Percentiles rank a stretch among this genome's conserved stretches.
Conservation (phyloP, 2,329 filamentous ascomycete species). For the Fusarium sp. region DNA sequence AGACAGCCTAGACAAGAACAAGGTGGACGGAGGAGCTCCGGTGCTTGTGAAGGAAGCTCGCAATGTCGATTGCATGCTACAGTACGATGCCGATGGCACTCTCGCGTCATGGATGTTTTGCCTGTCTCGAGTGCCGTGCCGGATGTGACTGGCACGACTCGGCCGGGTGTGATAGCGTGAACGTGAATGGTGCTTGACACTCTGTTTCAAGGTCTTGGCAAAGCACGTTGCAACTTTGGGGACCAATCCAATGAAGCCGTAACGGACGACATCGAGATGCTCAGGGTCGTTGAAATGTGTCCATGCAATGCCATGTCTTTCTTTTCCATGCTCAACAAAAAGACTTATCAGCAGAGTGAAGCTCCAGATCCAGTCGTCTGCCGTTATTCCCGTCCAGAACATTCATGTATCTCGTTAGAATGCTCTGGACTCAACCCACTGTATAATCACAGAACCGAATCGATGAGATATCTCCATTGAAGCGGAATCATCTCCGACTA, state of each 20-base stretch:
- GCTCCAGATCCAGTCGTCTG: neutral
- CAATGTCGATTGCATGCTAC: conserved; percentile 16
- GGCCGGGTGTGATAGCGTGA: neutral
- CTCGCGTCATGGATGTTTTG: conserved; percentile 6
- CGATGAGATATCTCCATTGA: neutral
- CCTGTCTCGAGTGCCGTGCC: conserved; percentile 6
- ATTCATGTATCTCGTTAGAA: conserved; percentile 3
- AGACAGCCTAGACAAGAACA: neutral
- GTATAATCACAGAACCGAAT: conserved; percentile 3
- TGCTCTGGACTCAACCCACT: neutral
- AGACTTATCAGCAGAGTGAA: neutral
- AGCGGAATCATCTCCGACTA: conserved; percentile 8
- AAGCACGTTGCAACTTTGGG: neutral
- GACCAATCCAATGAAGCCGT: conserved; percentile 14
- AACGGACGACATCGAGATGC: conserved; percentile 33
- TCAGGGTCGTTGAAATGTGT: conserved; percentile 4
- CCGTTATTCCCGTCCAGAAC: neutral
- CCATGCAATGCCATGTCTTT: conserved; percentile 9
- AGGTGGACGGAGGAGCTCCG: conserved; percentile 23
- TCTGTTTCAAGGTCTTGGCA: conserved; percentile 21
- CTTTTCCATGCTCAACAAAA: conserved; percentile 7
- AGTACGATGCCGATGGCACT: conserved; percentile 22
- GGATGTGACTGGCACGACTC: conserved; percentile 5
- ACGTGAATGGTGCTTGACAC: neutral
- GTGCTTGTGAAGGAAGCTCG: neutral